Evolutionary conservation across 106 monocot species (phyloP).

Genomic region (Apostasia ramifera): DNA sequence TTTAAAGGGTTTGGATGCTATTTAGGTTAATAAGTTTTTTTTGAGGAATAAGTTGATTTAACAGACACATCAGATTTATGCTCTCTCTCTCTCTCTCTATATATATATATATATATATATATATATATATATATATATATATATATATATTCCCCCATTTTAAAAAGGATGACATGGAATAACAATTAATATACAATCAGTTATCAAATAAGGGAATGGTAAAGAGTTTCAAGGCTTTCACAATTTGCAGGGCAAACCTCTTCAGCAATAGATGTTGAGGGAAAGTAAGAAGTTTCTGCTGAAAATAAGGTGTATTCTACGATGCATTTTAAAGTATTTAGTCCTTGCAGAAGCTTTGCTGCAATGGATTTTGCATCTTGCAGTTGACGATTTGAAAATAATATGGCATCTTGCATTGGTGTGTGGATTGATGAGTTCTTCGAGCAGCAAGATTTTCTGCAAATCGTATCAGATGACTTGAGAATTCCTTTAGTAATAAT

Average conservation of each 20-base stretch:
- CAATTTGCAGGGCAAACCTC: slow-evolving; percentile 34
- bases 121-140: no score
- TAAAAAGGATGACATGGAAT: not conserved
- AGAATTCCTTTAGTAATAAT: slow-evolving; percentile 45
- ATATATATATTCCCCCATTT: no score
- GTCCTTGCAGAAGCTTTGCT: slow-evolving; percentile 47
- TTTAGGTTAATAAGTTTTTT: no score
- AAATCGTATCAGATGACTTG: slow-evolving; percentile 22
- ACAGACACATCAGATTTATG: no score
- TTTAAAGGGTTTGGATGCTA: no score
- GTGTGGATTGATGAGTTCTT: slow-evolving; percentile 24
- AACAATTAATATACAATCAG: not conserved
- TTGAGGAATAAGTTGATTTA: no score
- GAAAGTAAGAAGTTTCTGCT: slow-evolving; percentile 16
- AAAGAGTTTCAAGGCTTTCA: not conserved
- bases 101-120: no score
- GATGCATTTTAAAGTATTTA: slow-evolving; percentile 59
- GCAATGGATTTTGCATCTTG: slow-evolving; percentile 55
- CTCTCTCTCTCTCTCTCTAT: no score
- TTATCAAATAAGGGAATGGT: no score
- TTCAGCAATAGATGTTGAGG: slow-evolving; percentile 25
- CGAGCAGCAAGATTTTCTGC: slow-evolving; percentile 19
- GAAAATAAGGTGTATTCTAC: slow-evolving; percentile 33
- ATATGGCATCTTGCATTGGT: slow-evolving; percentile 54
- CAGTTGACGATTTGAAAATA: slow-evolving; percentile 79